Evolutionary conservation across 1,139 yeast genomes (phyloP), one percentile per base, ranked within the genome.

Genomic region (Blastobotrys buckinghamii): DNA sequence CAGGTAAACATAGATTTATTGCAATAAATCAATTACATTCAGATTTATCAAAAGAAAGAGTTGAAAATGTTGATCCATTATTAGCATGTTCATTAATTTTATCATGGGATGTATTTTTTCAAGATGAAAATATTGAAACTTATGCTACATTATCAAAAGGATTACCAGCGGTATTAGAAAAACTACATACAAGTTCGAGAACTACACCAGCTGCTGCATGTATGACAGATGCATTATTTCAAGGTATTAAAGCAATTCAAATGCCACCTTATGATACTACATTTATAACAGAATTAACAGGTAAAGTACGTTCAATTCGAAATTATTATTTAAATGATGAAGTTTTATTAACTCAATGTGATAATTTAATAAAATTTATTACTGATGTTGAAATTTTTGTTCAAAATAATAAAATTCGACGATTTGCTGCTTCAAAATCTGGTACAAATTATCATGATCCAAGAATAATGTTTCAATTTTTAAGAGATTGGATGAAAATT

Each of bases 231-330:
- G 60, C 66, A 8, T 53, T 62, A 8, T 54, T 61, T 44, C 66
- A 64, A 48, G 58, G 62, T 26, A 60, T 63, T 46, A 58, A 70
- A 33, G 57, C 67, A 10, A 63, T 70, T 16, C 64, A 67, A 47
- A 56, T 66, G 47, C 75, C 74, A 0, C 61, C 68, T 1, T 71
- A 69, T 54, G 62, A 63, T 43, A 55, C 65, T 2, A 49, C 57
- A 2, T 68, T 70, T 46, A 59, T 71, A 44, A 47, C 41, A 6
- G 75, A 71, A 51, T 56, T 61, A 26, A 52, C 55, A 15, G 42
- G 41, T 22, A 57, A 62, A 52, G 51, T 65, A 16, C 47, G 49
- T 9, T 44, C 52, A n/a, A 48, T 63, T 15, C 55, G 55, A 12
- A 8, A 15, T 3, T 2, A n/a, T 12, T 38, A 38, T 16, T 19